Base-by-base conservation (phyloP, 768 basidiomycete genomes). In the Pleurotus salmoneostramineus region DNA sequence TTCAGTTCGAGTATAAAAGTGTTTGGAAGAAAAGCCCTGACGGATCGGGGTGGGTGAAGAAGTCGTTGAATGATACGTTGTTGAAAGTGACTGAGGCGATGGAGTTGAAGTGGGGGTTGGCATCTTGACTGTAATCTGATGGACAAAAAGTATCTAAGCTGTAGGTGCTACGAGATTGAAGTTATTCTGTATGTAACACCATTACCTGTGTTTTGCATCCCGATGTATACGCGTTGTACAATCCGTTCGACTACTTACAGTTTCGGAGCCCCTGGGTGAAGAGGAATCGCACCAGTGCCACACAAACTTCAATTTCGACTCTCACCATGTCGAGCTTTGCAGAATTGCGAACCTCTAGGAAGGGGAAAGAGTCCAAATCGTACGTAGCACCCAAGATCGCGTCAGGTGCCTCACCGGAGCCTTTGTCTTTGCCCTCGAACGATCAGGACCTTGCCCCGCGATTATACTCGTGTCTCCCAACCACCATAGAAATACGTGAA, bases 1-100 rank as follows among this genome's bases (percentile, higher is more conserved):
- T 81, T 10, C 78, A 78, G 58, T 70, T 80, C 50, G 68, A 71
- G 55, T 65, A 72, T 5, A 72, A 69, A 3, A 74, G 67, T 56
- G 68, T 72, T 4, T 77, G 79, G 78, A 68, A 68, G 32, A 70
- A 79, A 31, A 67, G 67, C 4, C 69, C 61, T 35, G 68, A 70
- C 51, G 70, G 69, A 6, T 75, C 74, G 45, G 63, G 54, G 15
- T 78, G 77, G 76, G 66, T 65, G 34, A 69, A 67, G 54, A 62
- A 67, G 43, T 35, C 27, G 32, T 35, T 34, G 50, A n/a, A 52
- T 15, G 17, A 36, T 14, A 3, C 10, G 15, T 3, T 36, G 34
- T n/a, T 15, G 6, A 55, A 43, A 21, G 40, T 55, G 6, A 55
- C 52, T n/a, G 52, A 55, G 40, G 40, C 35, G 8, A 55, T 55